phyloP scores from a whole-genome alignment of 805 yeast genomes.

The Huiozyma sinensis region DNA sequence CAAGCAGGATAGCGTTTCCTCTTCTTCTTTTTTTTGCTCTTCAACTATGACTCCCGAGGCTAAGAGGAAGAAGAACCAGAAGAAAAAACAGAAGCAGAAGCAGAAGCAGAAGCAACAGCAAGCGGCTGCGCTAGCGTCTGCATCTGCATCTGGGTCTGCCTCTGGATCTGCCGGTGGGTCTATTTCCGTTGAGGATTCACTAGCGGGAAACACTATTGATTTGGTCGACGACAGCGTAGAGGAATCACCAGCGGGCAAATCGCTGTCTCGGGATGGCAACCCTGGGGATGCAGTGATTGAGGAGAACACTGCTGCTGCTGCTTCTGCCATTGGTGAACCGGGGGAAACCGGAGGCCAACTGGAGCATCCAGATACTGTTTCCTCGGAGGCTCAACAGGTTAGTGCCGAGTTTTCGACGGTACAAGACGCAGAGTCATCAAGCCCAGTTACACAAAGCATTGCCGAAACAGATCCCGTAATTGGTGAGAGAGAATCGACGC shows the following conservation, averaged over 20 bases:
- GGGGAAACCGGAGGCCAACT: not conserved
- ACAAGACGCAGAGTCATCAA: not conserved
- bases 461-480: not conserved
- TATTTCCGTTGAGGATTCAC: not conserved
- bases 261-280: not conserved
- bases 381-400: not conserved
- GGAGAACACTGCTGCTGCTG: not conserved
- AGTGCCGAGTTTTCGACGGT: not conserved
- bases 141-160: not conserved
- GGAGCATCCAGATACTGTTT: not conserved
- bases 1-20: no score
- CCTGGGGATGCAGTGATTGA: not conserved
- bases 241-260: no score
- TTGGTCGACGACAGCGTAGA: no score
- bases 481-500: not conserved
- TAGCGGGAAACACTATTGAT: not conserved
- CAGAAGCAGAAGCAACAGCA: conserved; percentile 13
- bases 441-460: not conserved
- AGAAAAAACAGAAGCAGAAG: conserved; percentile 27
- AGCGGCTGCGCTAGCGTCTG: conserved; percentile 6
- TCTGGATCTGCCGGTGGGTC: no score
- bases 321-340: not conserved
- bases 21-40: no score
- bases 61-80: conserved; percentile 26
- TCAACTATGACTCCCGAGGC: conserved; percentile 25